Evolutionary conservation across 169 alveolate species (phyloP), one percentile per base, ranked within the genome.

Genomic region (Babesia caballi): DNA sequence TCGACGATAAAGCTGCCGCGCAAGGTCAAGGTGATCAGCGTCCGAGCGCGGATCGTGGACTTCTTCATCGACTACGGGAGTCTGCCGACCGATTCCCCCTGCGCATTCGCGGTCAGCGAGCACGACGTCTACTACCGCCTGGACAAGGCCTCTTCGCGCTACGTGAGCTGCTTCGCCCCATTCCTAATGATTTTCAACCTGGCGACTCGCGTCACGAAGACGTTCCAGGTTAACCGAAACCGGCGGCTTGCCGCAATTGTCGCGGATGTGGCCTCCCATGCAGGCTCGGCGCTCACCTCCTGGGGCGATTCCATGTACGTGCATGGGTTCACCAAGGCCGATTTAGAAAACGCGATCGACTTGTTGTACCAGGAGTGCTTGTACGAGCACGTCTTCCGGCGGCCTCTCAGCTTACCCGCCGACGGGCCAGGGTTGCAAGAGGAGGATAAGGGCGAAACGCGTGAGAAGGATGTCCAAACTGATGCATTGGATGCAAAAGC

Each of bases 111-210:
- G 28, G 61, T 78, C 40, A 58, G 77, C 15, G 82, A 68, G 28
- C 61, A 78, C 42, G 86, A 78, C 59, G 50, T 78, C 21, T 66
- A 57, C 82, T 78, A 78, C 44, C 53, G 82, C 27, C 27, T 78
- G 53, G 82, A 78, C 63, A 56, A 54, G 52, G 65, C 82, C 9
- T 51, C 86, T 7, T 36, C 50, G 23, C 75, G 86, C 25, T 78
- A 78, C 38, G 25, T 25, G 3, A 47, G 21, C 67, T 17, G 54
- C 46, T 67, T 57, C 53, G 59, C 59, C 1, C 28, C 75, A 3
- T 56, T 52, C 27, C 9, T 51, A 23, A n/a, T 59, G 36, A 12
- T 58, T 3, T 78, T 25, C 36, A 65, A 78, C 58, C 42, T 78
- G 51, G 21, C 76, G n/a, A 38, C 76, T 4, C 23, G 82, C n/a